phyloP scores from a whole-genome alignment of 768 basidiomycete genomes.

The Russula earlei region DNA sequence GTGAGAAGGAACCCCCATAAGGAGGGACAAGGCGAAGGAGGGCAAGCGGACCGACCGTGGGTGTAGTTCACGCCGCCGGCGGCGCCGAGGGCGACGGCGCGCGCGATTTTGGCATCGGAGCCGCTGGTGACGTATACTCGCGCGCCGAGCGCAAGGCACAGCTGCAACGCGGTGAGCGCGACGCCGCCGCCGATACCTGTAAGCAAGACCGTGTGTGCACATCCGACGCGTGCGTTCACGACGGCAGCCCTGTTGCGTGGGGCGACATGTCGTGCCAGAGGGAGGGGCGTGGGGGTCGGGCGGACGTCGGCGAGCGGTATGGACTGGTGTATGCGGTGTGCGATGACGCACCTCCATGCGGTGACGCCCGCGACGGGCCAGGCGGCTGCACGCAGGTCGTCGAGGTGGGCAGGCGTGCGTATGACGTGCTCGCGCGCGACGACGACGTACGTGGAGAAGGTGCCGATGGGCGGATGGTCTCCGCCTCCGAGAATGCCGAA shows the following conservation, averaged over 20 bases:
- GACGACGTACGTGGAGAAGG: slow-evolving; percentile 67
- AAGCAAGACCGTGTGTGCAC: slow-evolving; percentile 66
- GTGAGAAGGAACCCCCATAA: no score
- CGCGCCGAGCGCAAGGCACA: slow-evolving; percentile 66
- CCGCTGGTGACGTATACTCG: slow-evolving; percentile 80
- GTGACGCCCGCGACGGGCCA: slow-evolving; percentile 75
- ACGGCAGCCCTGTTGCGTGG: slow-evolving; percentile 53
- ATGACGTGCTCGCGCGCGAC: slow-evolving; percentile 65
- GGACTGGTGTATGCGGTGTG: slow-evolving; percentile 4
- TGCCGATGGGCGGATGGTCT: slow-evolving; percentile 46
- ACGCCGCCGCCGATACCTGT: slow-evolving; percentile 83
- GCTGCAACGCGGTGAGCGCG: slow-evolving; percentile 63
- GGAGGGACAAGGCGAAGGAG: background rate
- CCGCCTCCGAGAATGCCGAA: slow-evolving; percentile 62
- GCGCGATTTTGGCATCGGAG: slow-evolving; percentile 54
- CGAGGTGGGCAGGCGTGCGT: slow-evolving; percentile 53
- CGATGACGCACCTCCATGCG: slow-evolving; percentile 60
- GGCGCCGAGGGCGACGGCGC: slow-evolving; percentile 59
- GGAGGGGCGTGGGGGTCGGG: background rate
- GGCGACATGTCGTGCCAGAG: no score
- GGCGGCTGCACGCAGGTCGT: slow-evolving; percentile 59
- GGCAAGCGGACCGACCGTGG: slow-evolving; percentile 34
- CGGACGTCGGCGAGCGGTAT: no score
- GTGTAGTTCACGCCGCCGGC: slow-evolving; percentile 72
- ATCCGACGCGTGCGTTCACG: slow-evolving; percentile 52